Evolutionary conservation across 2,329 filamentous ascomycete genomes (phyloP).

Genomic region (Trichophyton mentagrophytes): DNA sequence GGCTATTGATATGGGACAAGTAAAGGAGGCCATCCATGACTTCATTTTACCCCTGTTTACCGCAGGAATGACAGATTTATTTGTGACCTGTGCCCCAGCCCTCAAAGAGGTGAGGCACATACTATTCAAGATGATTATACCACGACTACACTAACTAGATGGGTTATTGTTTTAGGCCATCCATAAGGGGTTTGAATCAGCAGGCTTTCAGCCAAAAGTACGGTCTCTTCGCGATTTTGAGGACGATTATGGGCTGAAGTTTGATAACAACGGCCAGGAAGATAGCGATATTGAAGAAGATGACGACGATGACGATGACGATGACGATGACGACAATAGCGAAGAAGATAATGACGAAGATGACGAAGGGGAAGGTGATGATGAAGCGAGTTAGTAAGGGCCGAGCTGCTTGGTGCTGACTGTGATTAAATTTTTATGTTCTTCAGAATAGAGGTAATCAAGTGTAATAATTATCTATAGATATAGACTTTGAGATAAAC

Average conservation of each 20-base stretch:
- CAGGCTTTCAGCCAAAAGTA: constrained; percentile 67
- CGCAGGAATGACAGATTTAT: constrained; percentile 66
- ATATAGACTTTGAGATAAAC: too few relatives aligned
- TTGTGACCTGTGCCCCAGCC: constrained; percentile 75
- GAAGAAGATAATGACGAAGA: constrained; percentile 19
- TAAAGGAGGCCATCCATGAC: constrained; percentile 59
- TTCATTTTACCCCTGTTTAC: constrained; percentile 70
- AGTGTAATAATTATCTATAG: too few relatives aligned
- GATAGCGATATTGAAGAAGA: constrained; percentile 47
- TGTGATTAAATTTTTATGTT: too few relatives aligned
- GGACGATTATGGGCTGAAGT: constrained; percentile 74
- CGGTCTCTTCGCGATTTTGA: constrained; percentile 67
- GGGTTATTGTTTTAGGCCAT: constrained; percentile 45
- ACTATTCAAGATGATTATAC: background rate
- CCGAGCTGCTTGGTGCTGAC: too few relatives aligned
- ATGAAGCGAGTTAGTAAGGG: too few relatives aligned
- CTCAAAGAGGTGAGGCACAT: constrained; percentile 60
- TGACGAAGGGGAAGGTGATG: background rate
- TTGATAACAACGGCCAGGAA: constrained; percentile 45
- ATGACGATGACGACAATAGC: constrained; percentile 23
- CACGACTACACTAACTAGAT: background rate
- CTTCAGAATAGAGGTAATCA: too few relatives aligned
- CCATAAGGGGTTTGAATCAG: constrained; percentile 57
- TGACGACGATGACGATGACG: constrained; percentile 27
- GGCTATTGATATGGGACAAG: constrained; percentile 61